Conservation (phyloP, 441 rosid species). For the Erodium chrysanthum region DNA sequence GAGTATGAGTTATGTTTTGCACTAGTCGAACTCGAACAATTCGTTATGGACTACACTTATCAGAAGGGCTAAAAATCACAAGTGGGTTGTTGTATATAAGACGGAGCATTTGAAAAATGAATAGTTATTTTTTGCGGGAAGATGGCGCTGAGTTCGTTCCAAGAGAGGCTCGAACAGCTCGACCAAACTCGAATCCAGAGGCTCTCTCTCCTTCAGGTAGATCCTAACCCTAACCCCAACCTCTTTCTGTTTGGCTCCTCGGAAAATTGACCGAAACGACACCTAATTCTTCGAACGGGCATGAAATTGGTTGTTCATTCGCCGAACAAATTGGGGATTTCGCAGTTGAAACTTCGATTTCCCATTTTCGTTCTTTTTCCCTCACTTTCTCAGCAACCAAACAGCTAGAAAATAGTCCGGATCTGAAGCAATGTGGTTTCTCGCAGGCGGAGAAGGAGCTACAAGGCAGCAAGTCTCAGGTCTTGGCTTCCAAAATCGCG, state of each 20-base stretch:
- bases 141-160: not conserved
- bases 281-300: not conserved
- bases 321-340: not conserved
- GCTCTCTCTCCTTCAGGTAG: not conserved
- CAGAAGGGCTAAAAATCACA: too few species aligned
- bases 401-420: not conserved
- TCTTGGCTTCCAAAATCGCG: slow-evolving; percentile 19
- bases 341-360: not conserved
- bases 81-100: not conserved
- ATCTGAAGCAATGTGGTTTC: not conserved
- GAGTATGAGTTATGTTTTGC: too few species aligned
- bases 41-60: too few species aligned
- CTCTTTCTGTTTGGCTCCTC: not conserved
- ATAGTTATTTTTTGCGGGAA: not conserved
- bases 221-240: not conserved
- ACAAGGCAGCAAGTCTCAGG: slow-evolving; percentile 37
- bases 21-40: too few species aligned
- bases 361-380: not conserved
- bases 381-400: not conserved
- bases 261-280: too few species aligned
- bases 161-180: not conserved
- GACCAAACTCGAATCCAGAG: not conserved
- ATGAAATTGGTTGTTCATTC: not conserved
- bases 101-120: not conserved
- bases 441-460: slow-evolving; percentile 57